phyloP scores from a whole-genome alignment of 129 eudicot species.

The Mikania micrantha region DNA sequence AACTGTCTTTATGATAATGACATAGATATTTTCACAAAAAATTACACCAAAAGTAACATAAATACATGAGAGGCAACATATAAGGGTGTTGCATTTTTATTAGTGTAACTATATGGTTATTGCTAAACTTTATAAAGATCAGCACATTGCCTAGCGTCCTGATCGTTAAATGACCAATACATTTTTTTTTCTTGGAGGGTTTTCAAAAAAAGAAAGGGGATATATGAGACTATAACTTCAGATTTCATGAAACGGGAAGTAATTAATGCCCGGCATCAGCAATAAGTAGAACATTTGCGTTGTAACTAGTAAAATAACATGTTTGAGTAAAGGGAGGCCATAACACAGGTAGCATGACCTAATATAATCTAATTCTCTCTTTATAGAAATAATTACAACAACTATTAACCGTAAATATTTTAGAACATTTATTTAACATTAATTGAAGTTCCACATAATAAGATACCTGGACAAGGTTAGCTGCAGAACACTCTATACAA shows the following conservation, averaged over 20 bases:
- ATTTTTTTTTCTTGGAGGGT: constrained; percentile 7
- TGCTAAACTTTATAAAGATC: constrained; percentile 5
- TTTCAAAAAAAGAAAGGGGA: background rate
- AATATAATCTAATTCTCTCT: background rate
- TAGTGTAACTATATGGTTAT: background rate
- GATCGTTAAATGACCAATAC: background rate
- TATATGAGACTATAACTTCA: constrained; percentile 10
- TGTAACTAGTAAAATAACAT: background rate
- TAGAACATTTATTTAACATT: background rate
- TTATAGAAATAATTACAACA: background rate
- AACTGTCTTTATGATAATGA: constrained; percentile 18
- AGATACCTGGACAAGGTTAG: constrained; percentile 84
- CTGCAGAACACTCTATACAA: constrained; percentile 97
- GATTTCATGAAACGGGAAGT: background rate
- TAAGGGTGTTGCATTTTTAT: background rate
- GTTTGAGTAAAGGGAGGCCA: background rate
- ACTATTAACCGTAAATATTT: background rate
- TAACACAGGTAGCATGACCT: background rate
- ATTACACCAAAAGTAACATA: background rate
- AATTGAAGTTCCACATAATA: constrained; percentile 7
- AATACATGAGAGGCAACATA: background rate
- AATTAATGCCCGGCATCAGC: background rate
- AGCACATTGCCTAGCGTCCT: constrained; percentile 7
- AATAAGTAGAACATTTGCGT: constrained; percentile 1
- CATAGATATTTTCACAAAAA: background rate